phyloP scores from a whole-genome alignment of 306 rosid genomes.

The Rosa rugosa region DNA sequence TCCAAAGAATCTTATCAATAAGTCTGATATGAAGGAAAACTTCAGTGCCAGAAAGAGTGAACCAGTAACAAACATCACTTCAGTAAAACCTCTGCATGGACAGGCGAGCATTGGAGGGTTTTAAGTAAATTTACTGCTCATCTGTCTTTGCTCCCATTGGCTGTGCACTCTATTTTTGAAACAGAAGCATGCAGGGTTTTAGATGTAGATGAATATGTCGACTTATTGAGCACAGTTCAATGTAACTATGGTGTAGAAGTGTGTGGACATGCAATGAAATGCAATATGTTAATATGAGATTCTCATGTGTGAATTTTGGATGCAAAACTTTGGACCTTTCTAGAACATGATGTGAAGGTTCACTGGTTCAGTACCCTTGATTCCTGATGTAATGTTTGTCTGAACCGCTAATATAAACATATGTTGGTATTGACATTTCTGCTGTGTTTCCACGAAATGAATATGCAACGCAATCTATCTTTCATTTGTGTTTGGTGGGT shows the following conservation, averaged over 20 bases:
- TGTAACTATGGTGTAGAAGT: not conserved
- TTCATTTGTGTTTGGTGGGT: no score
- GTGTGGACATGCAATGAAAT: not conserved
- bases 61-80: not conserved
- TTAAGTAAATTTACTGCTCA: not conserved
- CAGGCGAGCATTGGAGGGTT: slow-evolving; percentile 30
- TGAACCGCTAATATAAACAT: not conserved
- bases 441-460: not conserved
- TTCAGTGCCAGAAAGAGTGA: slow-evolving; percentile 6
- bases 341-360: not conserved
- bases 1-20: slow-evolving; percentile 9
- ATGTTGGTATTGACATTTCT: no score
- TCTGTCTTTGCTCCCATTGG: no score
- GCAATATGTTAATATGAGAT: not conserved
- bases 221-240: not conserved
- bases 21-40: slow-evolving; percentile 29
- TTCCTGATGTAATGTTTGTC: not conserved
- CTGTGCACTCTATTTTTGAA: not conserved
- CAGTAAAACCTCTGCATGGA: slow-evolving; percentile 4
- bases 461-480: no score
- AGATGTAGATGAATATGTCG: not conserved
- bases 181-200: not conserved
- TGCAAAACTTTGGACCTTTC: not conserved
- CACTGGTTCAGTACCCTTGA: not conserved
- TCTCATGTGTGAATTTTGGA: not conserved